These are phyloP conservation scores for Xerocomus potaroensis DNA, from an alignment of 768 basidiomycete species.

Conservation along the genomic window DNA sequence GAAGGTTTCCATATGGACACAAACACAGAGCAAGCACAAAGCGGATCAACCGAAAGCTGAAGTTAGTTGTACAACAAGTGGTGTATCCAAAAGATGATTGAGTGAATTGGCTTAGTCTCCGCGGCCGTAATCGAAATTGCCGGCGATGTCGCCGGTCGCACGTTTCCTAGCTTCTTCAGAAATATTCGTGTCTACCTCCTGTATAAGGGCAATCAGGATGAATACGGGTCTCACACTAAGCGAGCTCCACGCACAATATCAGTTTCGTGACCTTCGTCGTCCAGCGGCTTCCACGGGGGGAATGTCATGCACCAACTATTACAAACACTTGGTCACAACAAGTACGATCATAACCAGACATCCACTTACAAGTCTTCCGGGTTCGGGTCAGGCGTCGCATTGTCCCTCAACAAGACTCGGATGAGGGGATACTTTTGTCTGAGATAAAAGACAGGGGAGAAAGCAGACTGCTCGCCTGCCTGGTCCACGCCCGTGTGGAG, in stretches of 20 bases:
- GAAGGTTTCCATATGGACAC: background rate
- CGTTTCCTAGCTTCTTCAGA: background rate
- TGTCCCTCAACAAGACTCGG: conserved; percentile 7
- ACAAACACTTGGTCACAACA: background rate
- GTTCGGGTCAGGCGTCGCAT: conserved; percentile 5
- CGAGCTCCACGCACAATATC: background rate
- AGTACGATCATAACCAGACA: too few species aligned
- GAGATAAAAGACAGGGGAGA: conserved; percentile 7
- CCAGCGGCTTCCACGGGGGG: conserved; percentile 11
- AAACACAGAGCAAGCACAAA: background rate
- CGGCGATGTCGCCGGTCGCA: background rate
- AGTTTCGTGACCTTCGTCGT: conserved; percentile 6
- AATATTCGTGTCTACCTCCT: background rate
- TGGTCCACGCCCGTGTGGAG: conserved; percentile 2
- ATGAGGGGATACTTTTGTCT: conserved; percentile 10
- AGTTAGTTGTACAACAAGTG: background rate
- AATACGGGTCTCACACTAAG: background rate
- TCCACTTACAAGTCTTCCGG: conserved; percentile 12
- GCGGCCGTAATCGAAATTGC: background rate
- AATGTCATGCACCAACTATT: conserved; percentile 10
- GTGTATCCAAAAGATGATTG: background rate
- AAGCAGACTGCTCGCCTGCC: background rate
- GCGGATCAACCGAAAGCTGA: background rate
- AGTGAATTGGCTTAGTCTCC: background rate
- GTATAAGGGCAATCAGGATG: too few species aligned